Percentiles rank a stretch among this genome's conserved stretches.
Evolutionary conservation across 768 basidiomycete species (phyloP).

Genomic region (Leccinum aurantiacum): DNA sequence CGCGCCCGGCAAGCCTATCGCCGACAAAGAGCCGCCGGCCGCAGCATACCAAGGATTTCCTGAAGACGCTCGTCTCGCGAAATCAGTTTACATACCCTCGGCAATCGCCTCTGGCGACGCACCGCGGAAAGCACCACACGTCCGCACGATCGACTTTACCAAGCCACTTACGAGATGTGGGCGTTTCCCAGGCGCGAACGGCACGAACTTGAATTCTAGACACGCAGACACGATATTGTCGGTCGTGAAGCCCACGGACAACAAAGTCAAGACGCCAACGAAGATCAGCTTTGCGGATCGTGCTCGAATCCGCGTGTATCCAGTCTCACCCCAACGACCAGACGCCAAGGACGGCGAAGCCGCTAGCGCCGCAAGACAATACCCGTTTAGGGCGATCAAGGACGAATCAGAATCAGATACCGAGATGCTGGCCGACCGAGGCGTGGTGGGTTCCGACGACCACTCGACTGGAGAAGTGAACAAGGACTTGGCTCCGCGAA

Average conservation of each 20-base stretch:
- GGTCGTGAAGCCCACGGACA: conserved; percentile 3
- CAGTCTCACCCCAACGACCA: conserved; percentile 12
- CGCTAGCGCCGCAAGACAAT: not conserved
- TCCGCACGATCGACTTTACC: conserved; percentile 32
- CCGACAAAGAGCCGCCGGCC: not conserved
- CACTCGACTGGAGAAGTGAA: not conserved
- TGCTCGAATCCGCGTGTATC: conserved; percentile 23
- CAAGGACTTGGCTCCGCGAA: not conserved
- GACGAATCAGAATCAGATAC: not conserved
- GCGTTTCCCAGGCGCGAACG: conserved; percentile 7
- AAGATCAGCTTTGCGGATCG: conserved; percentile 28
- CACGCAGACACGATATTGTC: conserved; percentile 3
- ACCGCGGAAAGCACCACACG: not conserved
- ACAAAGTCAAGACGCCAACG: conserved; percentile 24
- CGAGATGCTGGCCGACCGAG: not conserved
- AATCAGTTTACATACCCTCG: not conserved
- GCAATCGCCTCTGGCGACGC: not conserved
- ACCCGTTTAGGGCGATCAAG: not conserved
- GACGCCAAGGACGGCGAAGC: not conserved
- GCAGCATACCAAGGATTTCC: not conserved
- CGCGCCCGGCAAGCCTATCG: conserved; percentile 11
- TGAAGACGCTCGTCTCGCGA: not conserved
- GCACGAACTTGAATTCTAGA: conserved; percentile 3
- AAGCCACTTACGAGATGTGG: conserved; percentile 11
- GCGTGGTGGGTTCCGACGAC: not conserved